Percentiles rank a stretch among this genome's conserved stretches.
Conservation (phyloP, 106 monocot genomes). For the Phalaenopsis equestris region DNA sequence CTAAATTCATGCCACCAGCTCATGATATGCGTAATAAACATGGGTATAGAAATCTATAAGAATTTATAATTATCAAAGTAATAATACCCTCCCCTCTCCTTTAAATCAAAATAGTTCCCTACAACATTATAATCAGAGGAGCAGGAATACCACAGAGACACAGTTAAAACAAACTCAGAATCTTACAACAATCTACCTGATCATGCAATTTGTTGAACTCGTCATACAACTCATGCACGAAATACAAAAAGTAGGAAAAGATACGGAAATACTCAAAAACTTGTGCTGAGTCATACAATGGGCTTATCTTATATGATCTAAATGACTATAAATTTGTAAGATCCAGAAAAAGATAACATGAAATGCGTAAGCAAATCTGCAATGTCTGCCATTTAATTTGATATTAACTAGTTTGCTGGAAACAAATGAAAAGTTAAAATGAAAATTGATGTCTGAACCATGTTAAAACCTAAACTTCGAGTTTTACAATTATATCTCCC, state of each 20-base stretch:
- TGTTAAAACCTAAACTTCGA: not conserved
- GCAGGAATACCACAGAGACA: not conserved
- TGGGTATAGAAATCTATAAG: not conserved
- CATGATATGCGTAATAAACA: not conserved
- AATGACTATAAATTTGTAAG: not conserved
- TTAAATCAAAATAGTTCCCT: not conserved
- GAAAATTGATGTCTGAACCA: not conserved
- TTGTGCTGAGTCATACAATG: not conserved
- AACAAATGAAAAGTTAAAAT: not conserved
- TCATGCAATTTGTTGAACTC: not conserved
- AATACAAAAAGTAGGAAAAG: not conserved
- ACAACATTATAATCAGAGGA: not conserved
- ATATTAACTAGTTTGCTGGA: not conserved
- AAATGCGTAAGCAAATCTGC: not conserved
- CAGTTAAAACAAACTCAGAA: not conserved
- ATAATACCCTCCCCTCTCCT: not conserved
- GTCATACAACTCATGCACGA: not conserved
- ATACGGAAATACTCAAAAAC: not conserved
- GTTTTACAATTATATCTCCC: too few species aligned
- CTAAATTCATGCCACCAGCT: not conserved
- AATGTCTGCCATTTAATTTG: not conserved
- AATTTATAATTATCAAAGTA: not conserved
- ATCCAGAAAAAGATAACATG: not conserved
- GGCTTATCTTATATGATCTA: not conserved
- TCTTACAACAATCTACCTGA: not conserved